phyloP scores from a whole-genome alignment of 177 flowering plant genomes.

The Vitis hybrid region DNA sequence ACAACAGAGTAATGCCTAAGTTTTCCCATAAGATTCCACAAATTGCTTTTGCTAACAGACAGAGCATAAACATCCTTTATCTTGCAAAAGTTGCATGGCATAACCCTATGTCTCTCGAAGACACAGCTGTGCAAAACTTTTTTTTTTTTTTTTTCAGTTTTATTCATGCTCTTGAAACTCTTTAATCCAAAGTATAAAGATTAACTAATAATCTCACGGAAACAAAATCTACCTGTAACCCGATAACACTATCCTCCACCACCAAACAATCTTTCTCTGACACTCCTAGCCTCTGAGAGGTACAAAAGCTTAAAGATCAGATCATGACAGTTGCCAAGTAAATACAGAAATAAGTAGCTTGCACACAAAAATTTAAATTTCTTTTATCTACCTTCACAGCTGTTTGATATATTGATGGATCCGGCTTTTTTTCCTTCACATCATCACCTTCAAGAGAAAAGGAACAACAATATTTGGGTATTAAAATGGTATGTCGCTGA shows the following conservation, averaged over 20 bases:
- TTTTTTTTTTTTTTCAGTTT: too few relatives aligned
- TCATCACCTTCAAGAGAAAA: constrained; percentile 70
- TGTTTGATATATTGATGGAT: constrained; percentile 86
- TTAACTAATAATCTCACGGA: background rate
- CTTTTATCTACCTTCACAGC: constrained; percentile 61
- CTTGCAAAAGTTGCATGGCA: constrained; percentile 1
- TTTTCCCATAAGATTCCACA: too few relatives aligned
- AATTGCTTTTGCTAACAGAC: too few relatives aligned
- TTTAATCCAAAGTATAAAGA: too few relatives aligned
- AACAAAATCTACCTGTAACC: constrained; percentile 60
- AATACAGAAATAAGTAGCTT: background rate
- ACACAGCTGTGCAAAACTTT: too few relatives aligned
- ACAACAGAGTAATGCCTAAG: too few relatives aligned
- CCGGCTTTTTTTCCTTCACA: constrained; percentile 91
- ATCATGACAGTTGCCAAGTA: background rate
- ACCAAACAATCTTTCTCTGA: constrained; percentile 68
- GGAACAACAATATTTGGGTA: constrained; percentile 5
- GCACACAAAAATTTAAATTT: background rate
- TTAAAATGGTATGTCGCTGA: background rate
- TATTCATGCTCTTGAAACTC: too few relatives aligned
- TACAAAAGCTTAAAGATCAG: background rate
- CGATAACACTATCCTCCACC: constrained; percentile 89
- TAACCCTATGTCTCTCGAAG: background rate
- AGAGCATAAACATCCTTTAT: background rate
- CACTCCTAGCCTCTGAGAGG: constrained; percentile 65